These are phyloP conservation scores for Cutaneotrichosporon cavernicola DNA, from an alignment of 1,284 basidiomycete species.

Conservation along the genomic window DNA sequence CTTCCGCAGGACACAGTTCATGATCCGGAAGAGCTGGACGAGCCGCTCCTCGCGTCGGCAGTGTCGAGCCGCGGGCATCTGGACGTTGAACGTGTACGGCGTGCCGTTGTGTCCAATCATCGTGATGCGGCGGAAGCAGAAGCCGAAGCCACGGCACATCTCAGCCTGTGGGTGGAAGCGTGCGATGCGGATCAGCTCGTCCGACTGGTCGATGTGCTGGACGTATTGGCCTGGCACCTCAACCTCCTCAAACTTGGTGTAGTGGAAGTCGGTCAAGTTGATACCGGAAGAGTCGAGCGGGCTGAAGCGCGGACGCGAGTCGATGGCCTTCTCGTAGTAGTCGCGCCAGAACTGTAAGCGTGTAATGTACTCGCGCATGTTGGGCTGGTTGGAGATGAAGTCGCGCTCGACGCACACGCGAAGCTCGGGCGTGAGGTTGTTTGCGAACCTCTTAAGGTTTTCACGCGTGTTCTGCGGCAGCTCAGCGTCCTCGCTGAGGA, in stretches of 20 bases:
- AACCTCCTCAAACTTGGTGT: slow-evolving; percentile 96
- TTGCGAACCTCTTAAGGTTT: slow-evolving; percentile 70
- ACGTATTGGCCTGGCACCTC: slow-evolving; percentile 98
- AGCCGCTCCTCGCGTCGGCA: slow-evolving; percentile 90
- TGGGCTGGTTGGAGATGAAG: slow-evolving; percentile 78
- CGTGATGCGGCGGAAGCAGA: slow-evolving; percentile 85
- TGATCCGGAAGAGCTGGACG: slow-evolving; percentile 85
- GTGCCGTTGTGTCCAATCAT: slow-evolving; percentile 93
- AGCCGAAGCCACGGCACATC: slow-evolving; percentile 76
- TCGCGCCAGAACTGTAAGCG: slow-evolving; percentile 92
- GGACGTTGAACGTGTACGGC: slow-evolving; percentile 83
- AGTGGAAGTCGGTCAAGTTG: slow-evolving; percentile 96
- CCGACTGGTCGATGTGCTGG: slow-evolving; percentile 90
- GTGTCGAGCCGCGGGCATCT: slow-evolving; percentile 81
- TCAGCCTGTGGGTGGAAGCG: slow-evolving; percentile 91
- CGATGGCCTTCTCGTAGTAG: slow-evolving; percentile 81
- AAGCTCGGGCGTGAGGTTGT: slow-evolving; percentile 64
- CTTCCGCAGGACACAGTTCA: slow-evolving; percentile 80
- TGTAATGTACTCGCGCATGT: slow-evolving; percentile 82
- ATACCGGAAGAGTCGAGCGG: slow-evolving; percentile 88
- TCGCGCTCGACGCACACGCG: slow-evolving; percentile 87
- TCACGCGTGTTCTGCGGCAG: slow-evolving; percentile 61
- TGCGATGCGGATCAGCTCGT: slow-evolving; percentile 86
- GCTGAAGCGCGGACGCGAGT: slow-evolving; percentile 77
- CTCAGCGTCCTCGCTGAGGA: slow-evolving; percentile 72